phyloP scores from a whole-genome alignment of 1,284 basidiomycete species.

The Flammula alnicola region DNA sequence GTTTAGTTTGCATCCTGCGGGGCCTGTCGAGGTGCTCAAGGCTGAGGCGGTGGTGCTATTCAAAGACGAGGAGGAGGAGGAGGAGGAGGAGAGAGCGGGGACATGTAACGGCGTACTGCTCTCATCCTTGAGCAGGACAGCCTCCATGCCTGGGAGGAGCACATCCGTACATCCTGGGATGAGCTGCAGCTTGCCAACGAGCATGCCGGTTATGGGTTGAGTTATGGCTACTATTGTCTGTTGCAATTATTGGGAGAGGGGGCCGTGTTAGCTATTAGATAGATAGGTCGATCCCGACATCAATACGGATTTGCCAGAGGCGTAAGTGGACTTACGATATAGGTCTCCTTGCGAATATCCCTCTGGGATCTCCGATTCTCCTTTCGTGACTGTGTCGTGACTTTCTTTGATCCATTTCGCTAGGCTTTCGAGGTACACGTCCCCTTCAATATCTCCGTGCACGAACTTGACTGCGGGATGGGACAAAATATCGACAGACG shows the following conservation, averaged over 20 bases:
- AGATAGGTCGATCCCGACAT: not conserved
- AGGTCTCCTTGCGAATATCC: slow-evolving; percentile 80
- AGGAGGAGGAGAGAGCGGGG: not conserved
- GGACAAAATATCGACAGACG: slow-evolving; percentile 57
- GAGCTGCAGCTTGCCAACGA: slow-evolving; percentile 47
- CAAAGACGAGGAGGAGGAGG: too few species aligned
- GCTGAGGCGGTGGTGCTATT: too few species aligned
- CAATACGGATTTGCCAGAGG: not conserved
- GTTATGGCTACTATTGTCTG: slow-evolving; percentile 62
- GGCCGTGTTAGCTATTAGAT: slow-evolving; percentile 57
- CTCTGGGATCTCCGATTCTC: slow-evolving; percentile 80
- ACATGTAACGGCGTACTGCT: too few species aligned
- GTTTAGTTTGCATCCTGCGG: slow-evolving; percentile 33
- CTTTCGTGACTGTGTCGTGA: slow-evolving; percentile 63
- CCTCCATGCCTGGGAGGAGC: slow-evolving; percentile 66
- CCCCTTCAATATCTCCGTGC: slow-evolving; percentile 72
- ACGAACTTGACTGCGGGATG: slow-evolving; percentile 72
- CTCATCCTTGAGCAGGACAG: slow-evolving; percentile 29
- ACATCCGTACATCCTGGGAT: slow-evolving; percentile 58
- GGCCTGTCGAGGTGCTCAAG: slow-evolving; percentile 49
- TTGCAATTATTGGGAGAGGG: too few species aligned
- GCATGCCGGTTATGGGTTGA: slow-evolving; percentile 48
- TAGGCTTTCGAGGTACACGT: too few species aligned
- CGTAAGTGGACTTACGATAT: slow-evolving; percentile 70
- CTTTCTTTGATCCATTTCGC: slow-evolving; percentile 67